phyloP scores from a whole-genome alignment of 75 land plant species.

The Sequoiadendron giganteum region DNA sequence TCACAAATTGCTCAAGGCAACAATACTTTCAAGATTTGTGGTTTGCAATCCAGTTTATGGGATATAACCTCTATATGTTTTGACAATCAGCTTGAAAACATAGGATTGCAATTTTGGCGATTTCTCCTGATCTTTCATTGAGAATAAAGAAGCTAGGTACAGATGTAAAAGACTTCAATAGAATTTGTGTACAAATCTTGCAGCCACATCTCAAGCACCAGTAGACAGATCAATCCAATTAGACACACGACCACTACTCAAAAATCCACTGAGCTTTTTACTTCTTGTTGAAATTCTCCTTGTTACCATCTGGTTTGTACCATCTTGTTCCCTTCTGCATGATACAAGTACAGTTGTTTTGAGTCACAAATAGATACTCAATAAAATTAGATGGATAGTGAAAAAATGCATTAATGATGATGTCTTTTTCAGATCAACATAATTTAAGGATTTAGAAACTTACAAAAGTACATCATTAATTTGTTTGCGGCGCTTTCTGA shows the following conservation, averaged over 20 bases:
- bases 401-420: neutral
- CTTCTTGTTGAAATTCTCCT: constrained; percentile 16
- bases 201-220: neutral
- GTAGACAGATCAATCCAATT: constrained; percentile 14
- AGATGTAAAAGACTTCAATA: neutral
- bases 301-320: neutral
- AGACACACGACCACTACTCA: neutral
- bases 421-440: neutral
- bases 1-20: neutral
- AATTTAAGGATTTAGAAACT: neutral
- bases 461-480: constrained; percentile 10
- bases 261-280: constrained; percentile 11
- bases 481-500: constrained; percentile 4
- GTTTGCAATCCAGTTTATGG: neutral
- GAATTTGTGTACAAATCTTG: neutral
- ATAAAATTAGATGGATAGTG: neutral
- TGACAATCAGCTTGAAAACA: neutral
- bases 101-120: neutral
- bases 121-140: neutral
- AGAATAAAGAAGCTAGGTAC: neutral
- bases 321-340: constrained; percentile 7
- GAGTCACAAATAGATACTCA: neutral
- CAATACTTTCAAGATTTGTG: neutral
- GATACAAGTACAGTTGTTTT: neutral
- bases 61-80: neutral